Base-by-base conservation (phyloP, 2,329 filamentous ascomycete species). In the Aspergillus sp. region DNA sequence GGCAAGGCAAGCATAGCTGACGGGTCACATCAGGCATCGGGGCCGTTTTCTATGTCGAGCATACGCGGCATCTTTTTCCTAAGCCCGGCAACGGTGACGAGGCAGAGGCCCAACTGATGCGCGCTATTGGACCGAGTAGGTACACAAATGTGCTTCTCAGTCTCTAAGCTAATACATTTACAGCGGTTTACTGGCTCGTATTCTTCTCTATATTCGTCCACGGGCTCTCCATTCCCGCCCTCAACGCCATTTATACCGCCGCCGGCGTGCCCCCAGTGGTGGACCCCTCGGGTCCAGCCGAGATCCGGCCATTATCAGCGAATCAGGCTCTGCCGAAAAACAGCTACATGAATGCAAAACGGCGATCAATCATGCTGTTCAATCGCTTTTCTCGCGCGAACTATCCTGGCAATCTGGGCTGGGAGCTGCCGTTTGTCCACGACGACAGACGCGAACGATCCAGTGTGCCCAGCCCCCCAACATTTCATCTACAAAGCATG, bases 151-250 rank as follows among this genome's bases (percentile, higher is more conserved):
- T 14, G 45, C 16, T 32, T 10, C 22, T 2, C 5, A 42, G n/a
- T 20, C 52, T 12, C 16, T 22, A 42, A 29, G 18, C 39, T 46
- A 49, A 26, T 16, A 10, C 20, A 14, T 7, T 18, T 9, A 4
- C 53, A 55, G 53, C n/a, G 18, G 53, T 55, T 18, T 55, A 55
- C 26, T 55, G 53, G 53, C 42, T 55, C 10, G 53, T 55, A 2
- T 55, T 55, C 24, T 55, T 55, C 42, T 55, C 53, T 9, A 55
- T 55, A n/a, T 9, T 55, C n/a, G n/a, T 55, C 20, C 53, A 55
- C 18, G 53, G 42, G 18, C 53, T 55, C 3, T 55, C 53, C 11
- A 55, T 55, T 18, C 53, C 53, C 20, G 42, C 42, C 39, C 26
- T 55, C 14, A 47, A 49, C n/a, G 9, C 18, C 24, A 55, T 55